Evolutionary conservation across 495 filamentous ascomycete genomes (phyloP).

Genomic region (Aspergillus taichungensis): DNA sequence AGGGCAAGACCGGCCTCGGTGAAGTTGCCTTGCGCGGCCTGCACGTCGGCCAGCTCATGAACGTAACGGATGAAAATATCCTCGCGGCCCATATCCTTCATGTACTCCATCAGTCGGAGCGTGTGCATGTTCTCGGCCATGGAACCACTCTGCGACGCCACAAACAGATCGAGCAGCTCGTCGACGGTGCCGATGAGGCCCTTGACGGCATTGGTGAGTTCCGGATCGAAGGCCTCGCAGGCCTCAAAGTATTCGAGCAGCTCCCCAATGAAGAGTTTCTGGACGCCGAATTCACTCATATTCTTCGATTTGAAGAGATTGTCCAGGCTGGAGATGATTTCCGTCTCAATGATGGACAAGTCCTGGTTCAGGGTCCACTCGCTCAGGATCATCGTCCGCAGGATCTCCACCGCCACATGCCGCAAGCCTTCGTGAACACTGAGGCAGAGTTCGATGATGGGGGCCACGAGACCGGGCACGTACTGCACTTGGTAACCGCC

Average conservation of each 20-base stretch:
- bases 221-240: conserved; percentile 59
- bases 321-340: conserved; percentile 94
- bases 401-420: conserved; percentile 80
- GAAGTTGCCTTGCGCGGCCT: conserved; percentile 65
- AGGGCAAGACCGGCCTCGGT: conserved; percentile 90
- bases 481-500: conserved; percentile 98
- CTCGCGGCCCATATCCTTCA: conserved; percentile 93
- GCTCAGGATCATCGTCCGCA: conserved; percentile 96
- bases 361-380: conserved; percentile 98
- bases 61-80: conserved; percentile 97
- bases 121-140: conserved; percentile 78
- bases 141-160: conserved; percentile 82
- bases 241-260: conserved; percentile 72
- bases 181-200: conserved; percentile 75
- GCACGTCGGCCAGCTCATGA: conserved; percentile 78
- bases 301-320: conserved; percentile 81
- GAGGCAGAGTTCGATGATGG: conserved; percentile 88
- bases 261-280: conserved; percentile 88
- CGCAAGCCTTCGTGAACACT: conserved; percentile 91
- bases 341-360: conserved; percentile 83
- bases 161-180: conserved; percentile 82
- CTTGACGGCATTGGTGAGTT: conserved; percentile 66
- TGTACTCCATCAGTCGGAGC: conserved; percentile 88
- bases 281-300: conserved; percentile 77
- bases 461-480: conserved; percentile 81